A percentile compares a stretch with the other conserved stretches of the same genome.
Evolutionary conservation across 345 rosid genomes (phyloP).

Genomic region (Raphanus sativus): DNA sequence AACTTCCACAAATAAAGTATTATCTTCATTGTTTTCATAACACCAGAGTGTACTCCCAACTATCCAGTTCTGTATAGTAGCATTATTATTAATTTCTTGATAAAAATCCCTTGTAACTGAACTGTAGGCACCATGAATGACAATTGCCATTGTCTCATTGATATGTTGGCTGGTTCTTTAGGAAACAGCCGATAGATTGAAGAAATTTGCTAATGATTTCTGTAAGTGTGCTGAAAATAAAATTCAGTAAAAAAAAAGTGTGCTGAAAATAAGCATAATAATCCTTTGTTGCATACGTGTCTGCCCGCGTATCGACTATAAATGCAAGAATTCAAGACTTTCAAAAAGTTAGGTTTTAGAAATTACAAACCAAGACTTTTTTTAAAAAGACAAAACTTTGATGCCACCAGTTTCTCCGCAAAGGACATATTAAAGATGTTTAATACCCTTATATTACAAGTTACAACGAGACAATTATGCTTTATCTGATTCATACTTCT

Average conservation of each 20-base stretch:
- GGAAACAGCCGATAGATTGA: neutral
- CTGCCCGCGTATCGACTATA: neutral
- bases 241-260: neutral
- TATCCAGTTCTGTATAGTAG: neutral
- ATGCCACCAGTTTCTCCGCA: slow-evolving; percentile 1
- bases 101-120: neutral
- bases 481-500: neutral
- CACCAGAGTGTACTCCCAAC: too few species aligned
- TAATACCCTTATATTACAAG: slow-evolving; percentile 9
- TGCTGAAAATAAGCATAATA: neutral
- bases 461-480: slow-evolving; percentile 17
- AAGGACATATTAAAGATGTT: neutral
- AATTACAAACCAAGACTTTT: slow-evolving; percentile 5
- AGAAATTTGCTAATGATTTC: neutral
- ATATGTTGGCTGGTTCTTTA: neutral
- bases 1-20: too few species aligned
- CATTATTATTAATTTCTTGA: neutral
- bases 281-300: neutral
- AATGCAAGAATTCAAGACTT: neutral
- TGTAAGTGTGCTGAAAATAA: neutral
- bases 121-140: neutral
- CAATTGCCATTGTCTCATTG: neutral
- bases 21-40: too few species aligned
- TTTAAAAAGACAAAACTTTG: neutral
- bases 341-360: neutral